phyloP scores from a whole-genome alignment of 2,329 filamentous ascomycete species.

The Elsinoe necatrix region DNA sequence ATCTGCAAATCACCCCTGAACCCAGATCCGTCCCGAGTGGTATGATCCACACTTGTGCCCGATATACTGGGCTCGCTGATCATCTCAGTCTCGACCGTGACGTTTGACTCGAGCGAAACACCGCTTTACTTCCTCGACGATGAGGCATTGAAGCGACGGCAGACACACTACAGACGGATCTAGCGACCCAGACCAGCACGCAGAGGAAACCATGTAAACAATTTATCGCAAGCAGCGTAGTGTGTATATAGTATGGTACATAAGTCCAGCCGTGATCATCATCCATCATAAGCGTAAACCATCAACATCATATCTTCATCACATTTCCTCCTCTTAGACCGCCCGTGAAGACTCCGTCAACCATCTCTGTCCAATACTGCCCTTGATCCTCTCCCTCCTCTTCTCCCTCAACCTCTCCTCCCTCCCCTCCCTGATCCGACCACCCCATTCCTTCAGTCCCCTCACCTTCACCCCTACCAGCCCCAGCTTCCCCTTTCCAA shows the following conservation, averaged over 20 bases:
- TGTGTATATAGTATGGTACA: conserved; percentile 8
- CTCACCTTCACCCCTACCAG: conserved; percentile 38
- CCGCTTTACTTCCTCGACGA: conserved; percentile 15
- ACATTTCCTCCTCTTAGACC: not conserved
- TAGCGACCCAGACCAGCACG: not conserved
- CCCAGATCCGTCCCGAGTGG: not conserved
- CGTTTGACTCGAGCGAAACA: conserved; percentile 4
- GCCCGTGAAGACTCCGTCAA: not conserved
- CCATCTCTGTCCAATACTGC: conserved; percentile 39
- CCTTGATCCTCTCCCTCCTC: conserved; percentile 45
- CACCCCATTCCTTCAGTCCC: conserved; percentile 41
- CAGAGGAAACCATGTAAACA: not conserved
- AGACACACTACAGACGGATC: conserved; percentile 5
- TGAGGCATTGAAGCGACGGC: conserved; percentile 8
- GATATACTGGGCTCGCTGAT: not conserved
- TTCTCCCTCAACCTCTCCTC: conserved; percentile 43
- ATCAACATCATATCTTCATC: not conserved
- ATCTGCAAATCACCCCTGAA: not conserved
- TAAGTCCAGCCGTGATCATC: not conserved
- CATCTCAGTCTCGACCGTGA: not conserved
- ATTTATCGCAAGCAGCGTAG: not conserved
- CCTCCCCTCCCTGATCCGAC: conserved; percentile 35
- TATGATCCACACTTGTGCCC: not conserved
- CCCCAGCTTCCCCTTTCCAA: not conserved
- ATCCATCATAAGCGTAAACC: not conserved